A percentile compares a stretch with the other conserved stretches of the same genome.
These are phyloP conservation scores for Ascochyta viciae-villosae DNA, from an alignment of 2,329 filamentous ascomycete genomes.

Conservation along the genomic window DNA sequence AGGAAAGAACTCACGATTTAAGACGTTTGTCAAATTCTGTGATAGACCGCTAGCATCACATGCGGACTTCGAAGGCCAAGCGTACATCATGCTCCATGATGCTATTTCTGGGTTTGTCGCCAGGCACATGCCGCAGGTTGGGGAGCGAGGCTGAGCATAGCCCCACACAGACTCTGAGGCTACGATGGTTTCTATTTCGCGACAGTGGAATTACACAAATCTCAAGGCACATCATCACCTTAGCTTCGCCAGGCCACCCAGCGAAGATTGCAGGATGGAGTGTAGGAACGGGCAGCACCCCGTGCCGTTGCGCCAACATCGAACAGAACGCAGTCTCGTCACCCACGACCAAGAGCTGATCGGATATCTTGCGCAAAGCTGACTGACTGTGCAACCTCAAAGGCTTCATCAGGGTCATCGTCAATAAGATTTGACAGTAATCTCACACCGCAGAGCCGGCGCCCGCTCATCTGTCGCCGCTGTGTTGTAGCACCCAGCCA, in stretches of 20 bases:
- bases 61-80: neutral
- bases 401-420: neutral
- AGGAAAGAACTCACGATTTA: neutral
- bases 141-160: constrained; percentile 17
- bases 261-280: neutral
- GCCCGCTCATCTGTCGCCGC: constrained; percentile 2
- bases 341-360: constrained; percentile 1
- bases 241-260: constrained; percentile 5
- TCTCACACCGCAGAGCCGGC: constrained; percentile 15
- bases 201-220: constrained; percentile 1
- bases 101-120: constrained; percentile 14
- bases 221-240: constrained; percentile 1
- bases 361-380: constrained; percentile 3
- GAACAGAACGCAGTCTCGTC: neutral
- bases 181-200: constrained; percentile 15
- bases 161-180: constrained; percentile 12
- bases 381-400: constrained; percentile 10
- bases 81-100: constrained; percentile 2
- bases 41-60: neutral
- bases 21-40: neutral
- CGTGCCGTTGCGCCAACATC: constrained; percentile 5
- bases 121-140: constrained; percentile 13
- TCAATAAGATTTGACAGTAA: constrained; percentile 3
- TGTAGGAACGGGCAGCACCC: neutral
- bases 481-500: neutral